Percentiles rank a stretch among this genome's conserved stretches.
These are phyloP conservation scores for Linnemannia hyalina DNA, from an alignment of 192 early-diverging fungal species.

Conservation along the genomic window DNA sequence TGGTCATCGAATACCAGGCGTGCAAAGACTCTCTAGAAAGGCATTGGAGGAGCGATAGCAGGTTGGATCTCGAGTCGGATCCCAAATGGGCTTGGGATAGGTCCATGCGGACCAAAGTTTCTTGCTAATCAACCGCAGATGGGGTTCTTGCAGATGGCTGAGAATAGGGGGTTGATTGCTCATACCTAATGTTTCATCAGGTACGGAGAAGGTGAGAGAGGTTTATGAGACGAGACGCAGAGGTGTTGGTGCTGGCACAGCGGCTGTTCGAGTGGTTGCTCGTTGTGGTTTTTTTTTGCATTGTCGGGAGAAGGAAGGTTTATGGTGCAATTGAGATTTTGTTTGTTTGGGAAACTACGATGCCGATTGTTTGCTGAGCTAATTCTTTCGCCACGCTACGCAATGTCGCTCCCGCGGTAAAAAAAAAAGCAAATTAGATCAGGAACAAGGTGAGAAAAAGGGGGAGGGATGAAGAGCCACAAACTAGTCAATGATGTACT, in stretches of 20 bases:
- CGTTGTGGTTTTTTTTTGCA: background rate
- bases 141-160: background rate
- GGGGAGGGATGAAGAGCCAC: too few relatives aligned
- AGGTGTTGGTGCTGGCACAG: background rate
- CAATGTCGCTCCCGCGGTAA: too few relatives aligned
- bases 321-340: background rate
- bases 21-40: background rate
- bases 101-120: background rate
- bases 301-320: background rate
- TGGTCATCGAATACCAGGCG: background rate
- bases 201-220: background rate
- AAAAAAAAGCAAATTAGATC: too few relatives aligned
- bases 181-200: background rate
- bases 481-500: too few relatives aligned
- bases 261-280: background rate
- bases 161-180: background rate
- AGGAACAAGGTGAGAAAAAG: too few relatives aligned
- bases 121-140: background rate
- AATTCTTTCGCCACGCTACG: background rate
- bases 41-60: background rate
- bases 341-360: background rate
- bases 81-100: background rate
- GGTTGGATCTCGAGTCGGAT: background rate
- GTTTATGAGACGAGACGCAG: background rate
- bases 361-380: background rate